phyloP scores from a whole-genome alignment of 139 green algal species.

The Chlamydomonas eustigma region DNA sequence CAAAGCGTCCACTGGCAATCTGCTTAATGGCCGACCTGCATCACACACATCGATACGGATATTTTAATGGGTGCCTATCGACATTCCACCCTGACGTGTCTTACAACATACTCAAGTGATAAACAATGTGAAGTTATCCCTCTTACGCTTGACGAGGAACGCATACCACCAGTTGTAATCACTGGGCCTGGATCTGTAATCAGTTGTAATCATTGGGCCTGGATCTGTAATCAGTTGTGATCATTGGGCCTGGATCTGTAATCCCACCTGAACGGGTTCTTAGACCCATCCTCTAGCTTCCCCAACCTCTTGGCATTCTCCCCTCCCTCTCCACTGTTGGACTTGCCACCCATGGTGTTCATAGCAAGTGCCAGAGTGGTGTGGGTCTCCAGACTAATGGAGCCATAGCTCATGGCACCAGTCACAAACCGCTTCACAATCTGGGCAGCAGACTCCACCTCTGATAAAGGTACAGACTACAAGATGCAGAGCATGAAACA shows the following conservation, averaged over 20 bases:
- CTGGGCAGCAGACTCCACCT: conserved; percentile 81
- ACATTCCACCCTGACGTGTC: too few relatives aligned
- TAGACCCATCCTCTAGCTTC: conserved; percentile 67
- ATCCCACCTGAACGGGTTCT: conserved; percentile 85
- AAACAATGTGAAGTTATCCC: too few relatives aligned
- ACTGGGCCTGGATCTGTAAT: too few relatives aligned
- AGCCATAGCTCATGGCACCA: conserved; percentile 53
- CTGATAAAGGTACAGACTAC: conserved; percentile 29
- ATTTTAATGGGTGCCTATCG: conserved; percentile 22
- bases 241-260: conserved; percentile 91
- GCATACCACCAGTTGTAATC: too few relatives aligned
- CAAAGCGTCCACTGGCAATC: conserved; percentile 86
- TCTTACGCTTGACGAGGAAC: too few relatives aligned
- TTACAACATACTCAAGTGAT: too few relatives aligned
- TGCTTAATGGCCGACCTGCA: conserved; percentile 57
- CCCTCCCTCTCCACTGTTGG: conserved; percentile 79
- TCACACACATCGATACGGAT: conserved; percentile 11
- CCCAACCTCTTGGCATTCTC: conserved; percentile 84
- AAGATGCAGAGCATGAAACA: too few relatives aligned
- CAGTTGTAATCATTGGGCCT: too few relatives aligned
- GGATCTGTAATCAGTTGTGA: too few relatives aligned
- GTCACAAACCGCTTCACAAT: conserved; percentile 95
- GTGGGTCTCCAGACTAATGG: conserved; percentile 90
- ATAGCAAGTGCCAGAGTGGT: conserved; percentile 90
- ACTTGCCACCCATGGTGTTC: conserved; percentile 83